Evolutionary conservation across 192 early-diverging fungal species (phyloP).

Genomic region (Paraglomus brasilianum): DNA sequence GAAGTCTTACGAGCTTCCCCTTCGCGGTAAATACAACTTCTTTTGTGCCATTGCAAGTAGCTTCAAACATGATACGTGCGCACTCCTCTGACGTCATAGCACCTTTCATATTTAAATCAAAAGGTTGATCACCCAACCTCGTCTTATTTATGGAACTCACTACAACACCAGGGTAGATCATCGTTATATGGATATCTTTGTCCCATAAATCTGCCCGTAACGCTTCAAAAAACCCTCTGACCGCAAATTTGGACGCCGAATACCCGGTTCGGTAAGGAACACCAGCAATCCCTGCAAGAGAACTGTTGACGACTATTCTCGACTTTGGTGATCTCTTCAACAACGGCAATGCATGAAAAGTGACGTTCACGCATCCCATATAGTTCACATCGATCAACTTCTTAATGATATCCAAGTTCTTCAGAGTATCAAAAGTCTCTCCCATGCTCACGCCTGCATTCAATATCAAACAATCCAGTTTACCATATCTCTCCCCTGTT

Average conservation of each 20-base stretch:
- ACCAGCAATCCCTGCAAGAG: neutral
- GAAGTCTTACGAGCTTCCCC: neutral
- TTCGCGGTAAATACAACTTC: constrained; percentile 3
- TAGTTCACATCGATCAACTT: constrained; percentile 18
- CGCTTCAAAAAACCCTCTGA: constrained; percentile 25
- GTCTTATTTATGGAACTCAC: constrained; percentile 3
- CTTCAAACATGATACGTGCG: neutral
- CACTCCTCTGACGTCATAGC: constrained; percentile 13
- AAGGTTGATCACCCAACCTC: constrained; percentile 11
- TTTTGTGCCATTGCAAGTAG: neutral
- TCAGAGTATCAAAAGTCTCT: neutral
- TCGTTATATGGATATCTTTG: constrained; percentile 4
- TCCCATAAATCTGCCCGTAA: constrained; percentile 10
- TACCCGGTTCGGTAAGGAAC: constrained; percentile 8
- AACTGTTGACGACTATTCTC: neutral
- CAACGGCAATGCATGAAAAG: constrained; percentile 15
- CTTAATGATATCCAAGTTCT: constrained; percentile 1
- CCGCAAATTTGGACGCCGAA: constrained; percentile 15
- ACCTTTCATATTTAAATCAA: neutral
- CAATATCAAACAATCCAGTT: constrained; percentile 21
- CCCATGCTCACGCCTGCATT: constrained; percentile 29
- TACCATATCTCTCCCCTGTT: neutral
- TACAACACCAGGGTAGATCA: constrained; percentile 16
- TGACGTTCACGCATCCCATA: neutral
- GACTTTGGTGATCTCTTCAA: constrained; percentile 4